Evolutionary conservation across 768 basidiomycete genomes (phyloP), one percentile per base, ranked within the genome.

Genomic region (Mrakia blollopis): DNA sequence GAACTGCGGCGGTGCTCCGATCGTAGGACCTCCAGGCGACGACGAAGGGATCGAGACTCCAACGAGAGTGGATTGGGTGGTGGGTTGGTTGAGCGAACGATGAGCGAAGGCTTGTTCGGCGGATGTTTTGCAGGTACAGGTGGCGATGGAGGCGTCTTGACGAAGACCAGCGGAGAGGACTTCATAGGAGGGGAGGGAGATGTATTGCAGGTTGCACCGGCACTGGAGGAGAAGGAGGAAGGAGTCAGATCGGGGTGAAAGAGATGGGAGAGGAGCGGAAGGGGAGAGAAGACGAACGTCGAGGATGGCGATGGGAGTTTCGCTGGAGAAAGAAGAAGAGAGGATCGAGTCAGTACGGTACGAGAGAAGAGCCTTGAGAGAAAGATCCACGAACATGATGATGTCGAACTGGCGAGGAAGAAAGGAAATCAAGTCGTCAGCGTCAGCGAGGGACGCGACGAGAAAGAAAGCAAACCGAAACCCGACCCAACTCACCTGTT

Each of bases 401-500:
- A 83, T 81, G 74, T 83, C 82, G 54, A 81, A 81, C 79, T 80
- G 35, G 18, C 18, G 41, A 23, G n/a, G 10, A 78, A 50, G 35
- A 39, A 21, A 35, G 73, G 9, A 68, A 67, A 77, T 60, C 32
- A 39, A 30, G 10, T 73, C 57, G 14, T n/a, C n/a, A n/a, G n/a
- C 25, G 25, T 28, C 41, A 25, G 44, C 32, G 52, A 37, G 0
- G 52, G 76, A 9, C 76, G 61, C 25, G 75, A 77, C 95, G 88
- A 39, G 91, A 50, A 7, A 7, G 18, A 21, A 50, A 18, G 47
- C 3, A 2, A 16, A 50, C 11, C 39, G 88, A n/a, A n/a, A n/a
- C n/a, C n/a, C n/a, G n/a, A n/a, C 79, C 95, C 92, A 82, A 94
- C 94, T 82, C 91, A 93, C 80, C 72, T 92, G 83, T 84, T 92